These are phyloP conservation scores for Aspergillus arachidicola DNA, from an alignment of 2,329 filamentous ascomycete species.

Conservation along the genomic window DNA sequence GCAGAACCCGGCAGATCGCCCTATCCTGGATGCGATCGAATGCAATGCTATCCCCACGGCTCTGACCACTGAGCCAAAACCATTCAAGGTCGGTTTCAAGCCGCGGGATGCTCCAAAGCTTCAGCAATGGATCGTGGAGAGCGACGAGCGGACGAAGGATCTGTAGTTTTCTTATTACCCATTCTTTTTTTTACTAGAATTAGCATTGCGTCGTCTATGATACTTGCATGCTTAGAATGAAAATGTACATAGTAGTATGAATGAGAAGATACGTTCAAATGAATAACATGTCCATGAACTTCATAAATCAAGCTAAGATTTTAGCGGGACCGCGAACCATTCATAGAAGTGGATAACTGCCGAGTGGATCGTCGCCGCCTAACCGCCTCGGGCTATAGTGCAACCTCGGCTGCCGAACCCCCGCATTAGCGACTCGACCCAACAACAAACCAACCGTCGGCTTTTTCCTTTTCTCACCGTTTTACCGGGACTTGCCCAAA, in stretches of 20 bases:
- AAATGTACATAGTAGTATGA: conserved; percentile 7
- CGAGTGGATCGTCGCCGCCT: background rate
- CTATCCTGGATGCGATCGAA: conserved; percentile 60
- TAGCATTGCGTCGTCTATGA: background rate
- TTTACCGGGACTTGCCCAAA: background rate
- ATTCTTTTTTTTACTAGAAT: background rate
- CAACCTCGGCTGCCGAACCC: conserved; percentile 15
- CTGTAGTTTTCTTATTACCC: conserved; percentile 41
- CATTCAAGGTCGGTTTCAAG: conserved; percentile 62
- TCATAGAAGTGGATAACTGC: background rate
- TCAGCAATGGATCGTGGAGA: conserved; percentile 56
- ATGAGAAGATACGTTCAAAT: background rate
- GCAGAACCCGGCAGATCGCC: conserved; percentile 49
- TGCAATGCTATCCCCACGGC: conserved; percentile 61
- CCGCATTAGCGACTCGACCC: conserved; percentile 14
- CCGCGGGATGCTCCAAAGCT: conserved; percentile 51
- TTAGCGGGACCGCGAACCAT: background rate
- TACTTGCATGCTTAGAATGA: background rate
- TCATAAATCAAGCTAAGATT: background rate
- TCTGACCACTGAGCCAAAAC: conserved; percentile 64
- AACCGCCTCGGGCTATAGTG: background rate
- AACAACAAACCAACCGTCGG: background rate
- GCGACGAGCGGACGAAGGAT: conserved; percentile 55
- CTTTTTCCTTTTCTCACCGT: conserved; percentile 9
- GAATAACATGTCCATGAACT: background rate